Evolutionary conservation across 164 flowering plant species (phyloP), one percentile per base, ranked within the genome.

Genomic region (Liquidambar formosana): DNA sequence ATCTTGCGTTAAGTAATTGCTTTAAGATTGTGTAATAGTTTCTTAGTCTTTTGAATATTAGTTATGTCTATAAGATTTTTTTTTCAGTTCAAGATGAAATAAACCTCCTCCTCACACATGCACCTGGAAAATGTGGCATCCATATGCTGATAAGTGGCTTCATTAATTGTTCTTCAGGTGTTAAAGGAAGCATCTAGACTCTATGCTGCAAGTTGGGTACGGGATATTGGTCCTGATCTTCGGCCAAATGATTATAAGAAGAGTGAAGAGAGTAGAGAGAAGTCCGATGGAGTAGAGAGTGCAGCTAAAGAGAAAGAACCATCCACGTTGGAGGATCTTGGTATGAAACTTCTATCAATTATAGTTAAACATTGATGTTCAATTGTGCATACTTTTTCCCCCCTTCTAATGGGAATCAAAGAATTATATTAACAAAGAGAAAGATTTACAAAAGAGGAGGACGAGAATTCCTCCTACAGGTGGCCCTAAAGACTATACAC

Each of bases 151-250:
- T 33, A 15, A 16, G 19, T 43, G 8, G 0, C 19, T 16, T 16
- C 9, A 38, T 10, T 65, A 26, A 65, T 63, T 65, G 3, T 43
- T 41, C 45, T 64, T 48, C 51, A 88, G 97, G 89, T 90, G 57
- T 75, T 92, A 78, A 88, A 88, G 79, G 80, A 88, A 75, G 92
- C 98, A 47, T 77, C 86, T 46, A 84, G 95, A 77, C 88, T 94
- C 13, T 94, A 86, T 74, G 89, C 83, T 54, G 98, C 98, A 13
- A 92, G 96, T 72, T 94, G 97, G 94, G 94, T 92, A n/a, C 79
- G 94, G 19, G 96, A 92, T 80, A 92, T 94, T 73, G 96, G 95
- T 74, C 95, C 93, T 68, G 95, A 94, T 6, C 94, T 90, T 63
- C 80, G 87, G 21, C 96, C 94, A 61, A 71, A 88, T 75, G 91